Evolutionary conservation across 305 asterid genomes (phyloP).

Genomic region (Solanum hybrid): DNA sequence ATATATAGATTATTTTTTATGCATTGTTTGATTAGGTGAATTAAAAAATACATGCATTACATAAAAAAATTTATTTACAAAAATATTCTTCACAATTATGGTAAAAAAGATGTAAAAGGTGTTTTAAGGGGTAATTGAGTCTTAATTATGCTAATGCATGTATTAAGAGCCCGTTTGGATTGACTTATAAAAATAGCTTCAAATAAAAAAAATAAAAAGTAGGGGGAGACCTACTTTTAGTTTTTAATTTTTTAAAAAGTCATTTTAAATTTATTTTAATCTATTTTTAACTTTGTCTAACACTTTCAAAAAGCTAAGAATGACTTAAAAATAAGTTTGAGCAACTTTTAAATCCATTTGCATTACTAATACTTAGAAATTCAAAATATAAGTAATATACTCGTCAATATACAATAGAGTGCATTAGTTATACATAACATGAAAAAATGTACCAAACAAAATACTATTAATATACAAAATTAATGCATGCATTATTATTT

Average conservation of each 20-base stretch:
- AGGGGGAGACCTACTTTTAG: too few species aligned
- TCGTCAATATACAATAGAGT: too few species aligned
- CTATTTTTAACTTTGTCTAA: neutral
- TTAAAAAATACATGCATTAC: neutral
- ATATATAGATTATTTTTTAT: too few species aligned
- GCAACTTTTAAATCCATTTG: neutral
- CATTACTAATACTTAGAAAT: neutral
- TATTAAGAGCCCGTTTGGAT: too few species aligned
- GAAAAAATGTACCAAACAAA: too few species aligned
- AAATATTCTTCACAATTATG: neutral
- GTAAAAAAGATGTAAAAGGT: neutral
- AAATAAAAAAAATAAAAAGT: too few species aligned
- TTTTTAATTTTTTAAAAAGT: too few species aligned
- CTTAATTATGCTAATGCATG: neutral
- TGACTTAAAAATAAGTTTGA: too few species aligned
- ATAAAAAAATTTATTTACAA: too few species aligned
- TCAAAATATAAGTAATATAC: neutral
- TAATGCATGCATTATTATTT: too few species aligned
- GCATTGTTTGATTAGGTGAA: neutral
- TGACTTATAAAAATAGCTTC: neutral
- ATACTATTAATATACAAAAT: too few species aligned
- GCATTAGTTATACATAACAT: neutral
- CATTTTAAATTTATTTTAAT: too few species aligned
- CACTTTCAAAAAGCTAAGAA: neutral
- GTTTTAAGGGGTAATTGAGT: neutral